Evolutionary conservation across 1,139 yeast species (phyloP), one percentile per base, ranked within the genome.

Genomic region (Scheffersomyces segobiensis): DNA sequence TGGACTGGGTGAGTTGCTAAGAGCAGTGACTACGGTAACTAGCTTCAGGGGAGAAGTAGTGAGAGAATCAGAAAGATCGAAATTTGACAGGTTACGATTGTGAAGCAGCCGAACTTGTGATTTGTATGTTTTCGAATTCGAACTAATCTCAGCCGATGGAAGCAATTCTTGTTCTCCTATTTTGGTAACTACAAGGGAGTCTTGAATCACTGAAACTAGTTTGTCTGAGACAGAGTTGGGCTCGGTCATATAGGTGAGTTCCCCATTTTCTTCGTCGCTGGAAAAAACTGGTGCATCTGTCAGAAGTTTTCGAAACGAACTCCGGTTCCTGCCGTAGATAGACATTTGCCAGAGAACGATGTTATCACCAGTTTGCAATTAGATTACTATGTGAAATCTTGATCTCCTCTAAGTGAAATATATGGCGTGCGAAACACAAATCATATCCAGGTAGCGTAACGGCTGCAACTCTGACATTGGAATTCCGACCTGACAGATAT

Each of bases 31-130:
- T n/a, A 67, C 61, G 32, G 57, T 57, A n/a, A 59, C 55, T 52
- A 60, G 63, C 52, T 67, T 64, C 53, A 62, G 62, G 0, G 74
- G 74, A 8, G 73, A 69, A 2, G 59, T 62, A 19, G 69, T 64
- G 54, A 68, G 53, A 14, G 57, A 56, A 50, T 59, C 62, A 14
- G 55, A 50, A 32, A 32, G 42, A 32, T 32, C 12, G 17, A 32
- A 32, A 32, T 32, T 10, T 32, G 42, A 32, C 7, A 32, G 42
- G 17, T 10, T 32, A 10, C 17, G 42, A 10, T 32, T 32, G 17
- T 32, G 17, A 32, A 5, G 42, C 14, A 10, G 17, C 17, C 2
- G 17, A 32, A 24, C 7, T 5, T 5, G 26, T 7, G 42, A 32
- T 32, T 32, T 32, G 17, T 32, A 10, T 12, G 42, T 32, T 12